Base-by-base conservation (phyloP, 148 eudicot genomes). In the Camellia sinensis region DNA sequence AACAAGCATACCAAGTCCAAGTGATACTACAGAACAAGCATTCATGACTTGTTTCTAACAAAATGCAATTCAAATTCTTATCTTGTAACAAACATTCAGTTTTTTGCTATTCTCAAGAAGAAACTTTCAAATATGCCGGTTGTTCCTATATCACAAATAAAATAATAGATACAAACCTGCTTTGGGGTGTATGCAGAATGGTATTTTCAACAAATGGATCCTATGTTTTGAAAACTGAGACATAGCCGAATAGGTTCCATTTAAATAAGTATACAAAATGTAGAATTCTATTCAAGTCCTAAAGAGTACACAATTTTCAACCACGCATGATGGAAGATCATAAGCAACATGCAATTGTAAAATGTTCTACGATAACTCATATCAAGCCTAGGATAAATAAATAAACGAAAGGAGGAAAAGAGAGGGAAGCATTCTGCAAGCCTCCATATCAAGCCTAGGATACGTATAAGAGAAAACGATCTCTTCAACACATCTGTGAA, bases 361-460 rank as follows among this genome's bases (percentile, higher is more conserved):
- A 29, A 29, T 29, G 1, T 29, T 29, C 37, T 29, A 29, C 37
- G 1, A 29, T 29, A 29, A 29, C 37, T 29, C 37, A 1, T 29
- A 29, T 29, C 37, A 29, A 29, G 37, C 37, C 37, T 29, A 29
- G 37, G 37, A 29, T 29, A 48, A 48, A 48, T 3, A 48, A 48
- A 48, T 48, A 48, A 48, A 48, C 3, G 12, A 11, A 37, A 7
- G 52, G 52, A 48, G 52, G 52, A 0, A 48, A 7, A 48, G 7
- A 48, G 52, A 48, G 52, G 75, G 71, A n/a, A 41, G 67, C 57
- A 69, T 21, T 81, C 12, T 17, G 77, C 85, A 9, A 75, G 90
- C 97, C 99, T 88, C 98, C 90, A 91, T 86, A 86, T 95, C 99
- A 77, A 95, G 92, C 87, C 99, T 91, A 9, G 99, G 99, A 85